Percentiles rank a stretch among this genome's conserved stretches.
Evolutionary conservation across 208 protist species (phyloP).

Genomic region (Crithidia mellificae): DNA sequence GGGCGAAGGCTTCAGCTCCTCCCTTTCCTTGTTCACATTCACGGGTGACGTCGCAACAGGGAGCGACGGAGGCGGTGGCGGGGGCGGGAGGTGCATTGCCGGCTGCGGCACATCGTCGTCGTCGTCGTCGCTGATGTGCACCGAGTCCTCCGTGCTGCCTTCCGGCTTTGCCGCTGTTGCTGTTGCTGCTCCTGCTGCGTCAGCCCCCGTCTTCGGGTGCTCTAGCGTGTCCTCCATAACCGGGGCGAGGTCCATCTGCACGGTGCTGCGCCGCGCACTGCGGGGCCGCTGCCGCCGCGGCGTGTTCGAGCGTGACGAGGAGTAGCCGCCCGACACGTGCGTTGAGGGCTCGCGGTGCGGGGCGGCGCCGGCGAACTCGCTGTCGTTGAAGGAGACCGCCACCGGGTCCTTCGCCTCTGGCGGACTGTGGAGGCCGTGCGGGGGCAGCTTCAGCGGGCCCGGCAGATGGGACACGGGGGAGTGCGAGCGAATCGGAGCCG

Average conservation of each 20-base stretch:
- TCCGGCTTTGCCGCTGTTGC: neutral
- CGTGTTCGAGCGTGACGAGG: slow-evolving; percentile 30
- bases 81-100: slow-evolving; percentile 4
- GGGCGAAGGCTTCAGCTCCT: too few species aligned
- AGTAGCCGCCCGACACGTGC: slow-evolving; percentile 1
- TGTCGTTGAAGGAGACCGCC: slow-evolving; percentile 9
- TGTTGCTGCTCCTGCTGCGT: neutral
- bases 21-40: too few species aligned
- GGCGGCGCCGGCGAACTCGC: neutral
- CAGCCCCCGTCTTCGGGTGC: slow-evolving; percentile 5
- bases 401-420: neutral
- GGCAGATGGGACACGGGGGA: neutral
- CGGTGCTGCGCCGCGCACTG: slow-evolving; percentile 32
- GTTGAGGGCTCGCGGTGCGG: neutral
- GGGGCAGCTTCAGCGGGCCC: neutral
- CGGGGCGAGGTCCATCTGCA: slow-evolving; percentile 40
- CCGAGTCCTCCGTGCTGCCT: slow-evolving; percentile 10
- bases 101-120: slow-evolving; percentile 12
- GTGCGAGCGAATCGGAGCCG: neutral
- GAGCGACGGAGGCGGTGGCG: neutral
- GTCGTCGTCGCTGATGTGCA: slow-evolving; percentile 29
- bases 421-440: neutral
- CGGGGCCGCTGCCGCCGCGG: slow-evolving; percentile 35
- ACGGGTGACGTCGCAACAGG: neutral
- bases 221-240: slow-evolving; percentile 17